Evolutionary conservation across 2,329 filamentous ascomycete genomes (phyloP).

Genomic region (Ophiocordyceps camponoti-leonardi): DNA sequence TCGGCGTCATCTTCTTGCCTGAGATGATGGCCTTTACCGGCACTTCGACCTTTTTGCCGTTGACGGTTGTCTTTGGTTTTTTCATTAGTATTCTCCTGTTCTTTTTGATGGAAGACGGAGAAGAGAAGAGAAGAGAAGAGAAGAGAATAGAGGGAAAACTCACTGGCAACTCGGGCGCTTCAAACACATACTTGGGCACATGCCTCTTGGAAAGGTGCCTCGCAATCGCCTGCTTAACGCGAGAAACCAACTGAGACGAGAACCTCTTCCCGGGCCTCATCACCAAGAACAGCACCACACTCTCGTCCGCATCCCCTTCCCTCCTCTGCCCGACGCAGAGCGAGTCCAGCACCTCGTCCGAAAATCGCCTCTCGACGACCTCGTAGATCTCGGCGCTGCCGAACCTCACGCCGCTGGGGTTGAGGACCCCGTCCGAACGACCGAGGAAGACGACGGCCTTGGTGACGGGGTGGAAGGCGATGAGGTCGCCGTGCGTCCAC

Average conservation of each 20-base stretch:
- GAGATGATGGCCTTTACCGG: constrained; percentile 75
- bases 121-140: not conserved
- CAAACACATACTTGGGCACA: constrained; percentile 63
- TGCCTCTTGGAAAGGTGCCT: constrained; percentile 54
- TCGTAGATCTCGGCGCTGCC: constrained; percentile 67
- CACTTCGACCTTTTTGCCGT: constrained; percentile 71
- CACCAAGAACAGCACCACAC: constrained; percentile 36
- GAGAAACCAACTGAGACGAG: constrained; percentile 31
- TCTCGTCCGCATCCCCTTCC: constrained; percentile 34
- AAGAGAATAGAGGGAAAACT: constrained; percentile 10
- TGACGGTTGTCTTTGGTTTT: constrained; percentile 50
- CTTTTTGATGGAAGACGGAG: too few relatives aligned
- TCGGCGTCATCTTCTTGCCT: constrained; percentile 55
- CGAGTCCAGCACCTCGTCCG: constrained; percentile 47
- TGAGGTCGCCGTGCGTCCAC: constrained; percentile 76
- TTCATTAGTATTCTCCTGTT: too few relatives aligned
- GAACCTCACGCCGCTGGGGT: constrained; percentile 64
- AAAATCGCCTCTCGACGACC: constrained; percentile 51
- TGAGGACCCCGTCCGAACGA: constrained; percentile 62
- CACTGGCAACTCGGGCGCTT: constrained; percentile 67
- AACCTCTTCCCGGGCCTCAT: constrained; percentile 40
- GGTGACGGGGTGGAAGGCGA: constrained; percentile 50
- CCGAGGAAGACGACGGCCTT: constrained; percentile 50
- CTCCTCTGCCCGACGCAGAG: constrained; percentile 66
- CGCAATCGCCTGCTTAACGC: constrained; percentile 47